Percentiles rank a stretch among this genome's conserved stretches.
Evolutionary conservation across 768 basidiomycete genomes (phyloP).

Genomic region (Boletus rubropictus): DNA sequence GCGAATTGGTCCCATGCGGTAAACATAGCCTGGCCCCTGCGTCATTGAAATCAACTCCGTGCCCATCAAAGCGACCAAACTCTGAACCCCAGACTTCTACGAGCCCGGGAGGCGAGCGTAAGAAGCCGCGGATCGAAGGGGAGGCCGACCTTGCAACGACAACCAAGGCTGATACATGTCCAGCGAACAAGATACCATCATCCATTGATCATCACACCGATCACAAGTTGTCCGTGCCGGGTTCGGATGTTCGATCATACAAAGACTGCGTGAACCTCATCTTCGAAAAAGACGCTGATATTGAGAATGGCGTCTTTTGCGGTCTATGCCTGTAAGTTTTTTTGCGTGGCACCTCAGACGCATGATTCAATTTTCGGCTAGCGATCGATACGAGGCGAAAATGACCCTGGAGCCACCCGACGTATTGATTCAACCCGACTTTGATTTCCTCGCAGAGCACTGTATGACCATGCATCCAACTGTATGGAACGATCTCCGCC

Average conservation of each 20-base stretch:
- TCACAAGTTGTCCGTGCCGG: neutral
- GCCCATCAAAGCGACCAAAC: slow-evolving; percentile 16
- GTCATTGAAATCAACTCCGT: neutral
- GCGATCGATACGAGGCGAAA: slow-evolving; percentile 23
- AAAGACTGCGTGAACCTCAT: slow-evolving; percentile 37
- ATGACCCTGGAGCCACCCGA: slow-evolving; percentile 29
- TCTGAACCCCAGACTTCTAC: slow-evolving; percentile 5
- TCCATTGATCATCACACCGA: neutral
- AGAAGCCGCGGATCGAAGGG: slow-evolving; percentile 19
- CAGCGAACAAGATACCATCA: neutral
- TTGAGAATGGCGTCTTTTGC: slow-evolving; percentile 34
- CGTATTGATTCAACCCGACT: slow-evolving; percentile 23
- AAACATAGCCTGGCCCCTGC: neutral
- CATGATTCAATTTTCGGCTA: slow-evolving; percentile 6
- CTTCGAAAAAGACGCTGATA: slow-evolving; percentile 30
- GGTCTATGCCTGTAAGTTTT: slow-evolving; percentile 48
- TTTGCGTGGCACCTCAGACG: neutral
- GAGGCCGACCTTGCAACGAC: neutral
- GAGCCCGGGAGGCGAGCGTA: slow-evolving; percentile 10
- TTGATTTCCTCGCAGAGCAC: slow-evolving; percentile 44
- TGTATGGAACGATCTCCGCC: slow-evolving; percentile 43
- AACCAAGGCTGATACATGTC: neutral
- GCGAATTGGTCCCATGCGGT: neutral
- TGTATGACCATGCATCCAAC: slow-evolving; percentile 43
- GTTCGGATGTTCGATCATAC: slow-evolving; percentile 34